Evolutionary conservation across 148 eudicot species (phyloP), one percentile per base, ranked within the genome.

Genomic region (Cornus suecica): DNA sequence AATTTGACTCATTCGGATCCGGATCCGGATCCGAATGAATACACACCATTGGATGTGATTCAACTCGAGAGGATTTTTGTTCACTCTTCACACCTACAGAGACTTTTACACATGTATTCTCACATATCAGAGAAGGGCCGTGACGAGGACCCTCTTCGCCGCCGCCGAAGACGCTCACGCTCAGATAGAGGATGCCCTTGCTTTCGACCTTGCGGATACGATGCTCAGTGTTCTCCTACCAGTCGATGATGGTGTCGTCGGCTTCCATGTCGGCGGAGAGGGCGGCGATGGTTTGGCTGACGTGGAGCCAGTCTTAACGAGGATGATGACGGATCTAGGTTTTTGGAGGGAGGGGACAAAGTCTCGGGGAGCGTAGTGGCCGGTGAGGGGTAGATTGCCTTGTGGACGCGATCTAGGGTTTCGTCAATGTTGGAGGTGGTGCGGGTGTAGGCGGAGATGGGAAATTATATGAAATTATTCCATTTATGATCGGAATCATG

Each of bases 121-220:
- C n/a, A n/a, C n/a, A n/a, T n/a, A 92, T 92, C 15, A 92, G 70
- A 0, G 92, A 88, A 0, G 97, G 97, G 0, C 97, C 97, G 32
- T 75, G 20, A 0, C 94, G 77, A 1, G 97, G 94, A 0, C 97
- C 97, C 20, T 90, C 94, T 71, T 92, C 97, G 1, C 97, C n/a
- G n/a, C n/a, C 97, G 3, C 97, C 97, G 6, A 91, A 88, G 22
- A 92, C 97, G 1, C 97, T 95, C 90, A 89, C 91, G 3, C 97
- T 96, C 0, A 93, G 77, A 42, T 90, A 93, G 1, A 90, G 83
- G 0, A 93, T 69, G 0, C 93, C 92, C 2, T 60, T 64, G 0
- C 74, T 24, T 0, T 77, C 71, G 0, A 92, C 91, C 4, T 90
- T 88, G 0, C 18, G 4, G 37, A 88, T 78, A 0, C 97, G 79